Conservation (phyloP, 2,329 filamentous ascomycete species). For the Grosmannia clavigera region DNA sequence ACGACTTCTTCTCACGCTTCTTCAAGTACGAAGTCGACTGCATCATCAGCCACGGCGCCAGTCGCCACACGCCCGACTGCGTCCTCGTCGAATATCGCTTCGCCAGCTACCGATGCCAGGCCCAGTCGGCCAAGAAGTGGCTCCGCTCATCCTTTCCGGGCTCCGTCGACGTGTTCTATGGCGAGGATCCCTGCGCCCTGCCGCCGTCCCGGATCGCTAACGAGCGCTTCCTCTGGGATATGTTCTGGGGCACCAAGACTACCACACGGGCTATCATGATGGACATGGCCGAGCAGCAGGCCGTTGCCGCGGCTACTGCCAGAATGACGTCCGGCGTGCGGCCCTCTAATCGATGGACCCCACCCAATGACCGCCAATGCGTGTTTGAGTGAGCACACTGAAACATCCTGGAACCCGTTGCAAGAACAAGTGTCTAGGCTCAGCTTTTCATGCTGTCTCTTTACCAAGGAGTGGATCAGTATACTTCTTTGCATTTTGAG, state of each 20-base stretch:
- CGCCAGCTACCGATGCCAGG: constrained; percentile 40
- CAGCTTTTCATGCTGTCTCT: no score
- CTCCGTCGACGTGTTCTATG: constrained; percentile 12
- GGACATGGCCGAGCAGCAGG: not conserved
- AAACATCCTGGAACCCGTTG: no score
- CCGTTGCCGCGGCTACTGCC: not conserved
- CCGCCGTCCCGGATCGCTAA: not conserved
- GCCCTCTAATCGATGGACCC: not conserved
- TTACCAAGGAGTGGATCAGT: no score
- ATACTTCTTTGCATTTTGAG: no score
- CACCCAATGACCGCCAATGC: not conserved
- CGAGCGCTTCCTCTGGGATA: not conserved
- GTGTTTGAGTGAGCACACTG: not conserved
- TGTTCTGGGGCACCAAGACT: not conserved
- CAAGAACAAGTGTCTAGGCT: no score
- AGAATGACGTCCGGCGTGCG: no score
- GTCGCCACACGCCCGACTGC: not conserved
- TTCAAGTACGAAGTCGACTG: constrained; percentile 37
- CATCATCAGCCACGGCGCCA: constrained; percentile 20
- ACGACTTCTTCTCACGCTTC: constrained; percentile 26
- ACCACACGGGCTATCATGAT: not conserved
- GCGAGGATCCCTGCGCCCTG: constrained; percentile 4
- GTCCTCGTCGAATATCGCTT: constrained; percentile 37
- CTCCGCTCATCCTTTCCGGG: constrained; percentile 9
- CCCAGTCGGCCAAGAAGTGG: constrained; percentile 30